phyloP scores from a whole-genome alignment of 2,329 filamentous ascomycete species.

The Trichoderma simmonsii region DNA sequence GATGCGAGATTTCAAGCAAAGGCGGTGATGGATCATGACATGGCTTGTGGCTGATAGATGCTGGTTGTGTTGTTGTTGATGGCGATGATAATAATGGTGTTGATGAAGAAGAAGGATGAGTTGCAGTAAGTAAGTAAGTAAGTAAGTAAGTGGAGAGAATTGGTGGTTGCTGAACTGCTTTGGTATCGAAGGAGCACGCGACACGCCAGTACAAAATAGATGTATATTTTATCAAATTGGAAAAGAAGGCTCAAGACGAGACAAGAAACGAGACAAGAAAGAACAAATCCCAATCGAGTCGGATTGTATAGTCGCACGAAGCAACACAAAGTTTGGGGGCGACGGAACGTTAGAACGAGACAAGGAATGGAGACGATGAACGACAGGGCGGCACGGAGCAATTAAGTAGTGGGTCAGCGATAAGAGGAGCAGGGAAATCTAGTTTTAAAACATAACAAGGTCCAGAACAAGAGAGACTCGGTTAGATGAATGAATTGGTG shows the following conservation, averaged over 20 bases:
- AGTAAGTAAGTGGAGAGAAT: not conserved
- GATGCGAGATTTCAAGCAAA: not conserved
- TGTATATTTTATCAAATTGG: not conserved
- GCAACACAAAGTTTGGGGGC: not conserved
- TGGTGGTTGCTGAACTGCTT: not conserved
- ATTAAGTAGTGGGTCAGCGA: not conserved
- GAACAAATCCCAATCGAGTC: not conserved
- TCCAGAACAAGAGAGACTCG: not conserved
- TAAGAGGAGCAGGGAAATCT: not conserved
- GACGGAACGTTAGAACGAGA: not conserved
- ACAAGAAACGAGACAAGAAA: not conserved
- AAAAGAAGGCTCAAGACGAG: not conserved
- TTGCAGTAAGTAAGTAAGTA: not conserved
- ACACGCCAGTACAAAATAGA: not conserved
- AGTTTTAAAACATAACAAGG: not conserved
- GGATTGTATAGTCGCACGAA: not conserved
- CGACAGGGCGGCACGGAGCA: not conserved
- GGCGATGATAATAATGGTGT: not conserved
- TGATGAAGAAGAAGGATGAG: not conserved
- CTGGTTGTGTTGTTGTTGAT: not conserved
- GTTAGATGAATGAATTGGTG: not conserved
- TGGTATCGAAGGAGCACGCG: not conserved
- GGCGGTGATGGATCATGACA: conserved; percentile 1
- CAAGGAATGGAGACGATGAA: not conserved
- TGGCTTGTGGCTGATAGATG: not conserved